Conservation (phyloP, 108 stramenopile species). For the Cylindrotheca fusiformis region DNA sequence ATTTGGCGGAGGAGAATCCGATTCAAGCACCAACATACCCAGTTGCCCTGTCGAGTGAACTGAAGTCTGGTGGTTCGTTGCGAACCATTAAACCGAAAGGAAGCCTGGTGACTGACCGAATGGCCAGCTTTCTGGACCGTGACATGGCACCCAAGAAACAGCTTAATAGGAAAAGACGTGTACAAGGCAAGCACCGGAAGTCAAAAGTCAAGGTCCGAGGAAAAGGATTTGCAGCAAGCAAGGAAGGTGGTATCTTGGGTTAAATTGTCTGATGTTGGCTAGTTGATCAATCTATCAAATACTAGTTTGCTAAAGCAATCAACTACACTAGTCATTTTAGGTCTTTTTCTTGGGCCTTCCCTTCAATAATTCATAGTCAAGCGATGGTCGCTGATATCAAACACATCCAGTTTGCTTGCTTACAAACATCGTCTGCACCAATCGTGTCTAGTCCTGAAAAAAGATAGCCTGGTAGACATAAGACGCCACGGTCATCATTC, state of each 20-base stretch:
- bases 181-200: slow-evolving; percentile 68
- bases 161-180: slow-evolving; percentile 42
- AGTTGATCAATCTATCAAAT: too few relatives aligned
- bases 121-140: slow-evolving; percentile 72
- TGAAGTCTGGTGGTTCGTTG: slow-evolving; percentile 46
- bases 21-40: slow-evolving; percentile 70
- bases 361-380: too few relatives aligned
- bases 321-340: too few relatives aligned
- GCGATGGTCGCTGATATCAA: too few relatives aligned
- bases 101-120: slow-evolving; percentile 68
- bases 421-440: too few relatives aligned
- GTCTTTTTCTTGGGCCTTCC: too few relatives aligned
- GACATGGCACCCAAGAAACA: slow-evolving; percentile 70
- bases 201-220: slow-evolving; percentile 36
- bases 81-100: slow-evolving; percentile 82
- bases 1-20: slow-evolving; percentile 54
- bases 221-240: slow-evolving; percentile 18
- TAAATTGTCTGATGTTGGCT: slow-evolving; percentile 10
- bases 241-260: slow-evolving; percentile 32
- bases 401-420: too few relatives aligned
- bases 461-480: too few relatives aligned
- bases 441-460: too few relatives aligned
- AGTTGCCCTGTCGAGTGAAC: slow-evolving; percentile 71
- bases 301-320: too few relatives aligned
- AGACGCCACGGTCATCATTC: too few relatives aligned